These are phyloP conservation scores for Prunus fruticosa DNA, from an alignment of 306 rosid genomes.

Conservation along the genomic window DNA sequence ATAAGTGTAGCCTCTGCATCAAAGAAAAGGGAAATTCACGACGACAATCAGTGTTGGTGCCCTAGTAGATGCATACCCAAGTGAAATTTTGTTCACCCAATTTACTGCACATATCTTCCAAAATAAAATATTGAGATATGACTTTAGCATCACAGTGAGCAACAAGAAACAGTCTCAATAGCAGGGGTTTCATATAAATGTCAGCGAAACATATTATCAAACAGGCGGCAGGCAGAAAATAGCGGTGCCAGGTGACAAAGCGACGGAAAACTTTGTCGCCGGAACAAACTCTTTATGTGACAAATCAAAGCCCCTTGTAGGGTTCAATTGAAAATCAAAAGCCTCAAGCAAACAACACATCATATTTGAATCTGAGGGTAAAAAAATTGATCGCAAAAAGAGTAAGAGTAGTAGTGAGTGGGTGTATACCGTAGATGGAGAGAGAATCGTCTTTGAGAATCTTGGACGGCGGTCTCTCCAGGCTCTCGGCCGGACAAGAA, in stretches of 20 bases:
- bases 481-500: constrained; percentile 55
- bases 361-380: too few relatives aligned
- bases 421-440: constrained; percentile 70
- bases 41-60: not conserved
- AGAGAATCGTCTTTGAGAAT: constrained; percentile 66
- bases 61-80: not conserved
- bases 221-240: not conserved
- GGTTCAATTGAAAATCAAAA: too few relatives aligned
- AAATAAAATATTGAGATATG: too few relatives aligned
- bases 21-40: not conserved
- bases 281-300: not conserved
- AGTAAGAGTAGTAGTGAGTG: not conserved
- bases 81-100: not conserved
- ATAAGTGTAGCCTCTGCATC: constrained; percentile 73
- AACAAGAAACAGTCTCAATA: too few relatives aligned
- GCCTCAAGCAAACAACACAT: too few relatives aligned
- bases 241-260: not conserved
- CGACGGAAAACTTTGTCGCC: not conserved
- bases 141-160: too few relatives aligned
- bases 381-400: not conserved
- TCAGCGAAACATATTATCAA: constrained; percentile 14
- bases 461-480: constrained; percentile 69
- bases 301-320: not conserved
- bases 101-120: not conserved
- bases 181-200: not conserved